Evolutionary conservation across 108 stramenopile species (phyloP).

Genomic region (Asterionellopsis glacialis): DNA sequence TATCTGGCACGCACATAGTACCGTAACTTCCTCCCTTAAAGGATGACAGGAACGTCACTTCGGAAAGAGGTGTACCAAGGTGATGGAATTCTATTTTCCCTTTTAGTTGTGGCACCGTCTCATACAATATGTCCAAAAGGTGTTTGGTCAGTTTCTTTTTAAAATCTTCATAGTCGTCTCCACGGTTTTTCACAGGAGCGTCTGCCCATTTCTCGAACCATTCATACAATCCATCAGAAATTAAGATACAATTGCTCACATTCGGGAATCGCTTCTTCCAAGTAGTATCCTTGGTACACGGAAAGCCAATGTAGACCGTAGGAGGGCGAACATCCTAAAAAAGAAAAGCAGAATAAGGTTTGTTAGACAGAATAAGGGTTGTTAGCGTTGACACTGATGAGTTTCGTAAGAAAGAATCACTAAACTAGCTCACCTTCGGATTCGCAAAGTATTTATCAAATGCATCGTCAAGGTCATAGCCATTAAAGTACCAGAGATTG

Average conservation of each 20-base stretch:
- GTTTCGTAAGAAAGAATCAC: too few species aligned
- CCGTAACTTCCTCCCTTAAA: conserved; percentile 43
- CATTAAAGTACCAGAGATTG: conserved; percentile 59
- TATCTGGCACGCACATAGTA: conserved; percentile 37
- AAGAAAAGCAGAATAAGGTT: too few species aligned
- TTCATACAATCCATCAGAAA: conserved; percentile 44
- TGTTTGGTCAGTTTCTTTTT: conserved; percentile 42
- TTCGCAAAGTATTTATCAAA: conserved; percentile 49
- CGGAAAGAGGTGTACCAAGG: conserved; percentile 45
- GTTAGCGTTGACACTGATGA: too few species aligned
- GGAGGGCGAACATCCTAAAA: conserved; percentile 39
- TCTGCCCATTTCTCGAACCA: conserved; percentile 45
- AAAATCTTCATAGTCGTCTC: conserved; percentile 42
- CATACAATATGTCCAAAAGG: conserved; percentile 46
- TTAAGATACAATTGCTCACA: conserved; percentile 43
- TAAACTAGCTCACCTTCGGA: conserved; percentile 9
- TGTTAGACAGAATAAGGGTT: too few species aligned
- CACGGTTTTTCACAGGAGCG: conserved; percentile 21
- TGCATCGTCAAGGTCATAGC: conserved; percentile 47
- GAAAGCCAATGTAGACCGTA: conserved; percentile 68
- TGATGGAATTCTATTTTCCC: conserved; percentile 40
- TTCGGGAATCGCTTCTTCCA: conserved; percentile 42
- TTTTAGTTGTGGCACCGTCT: conserved; percentile 40
- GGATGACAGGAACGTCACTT: conserved; percentile 35
- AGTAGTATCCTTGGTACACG: conserved; percentile 44